These are phyloP conservation scores for Sclerotinia borealis DNA, from an alignment of 2,329 filamentous ascomycete species.

Conservation along the genomic window DNA sequence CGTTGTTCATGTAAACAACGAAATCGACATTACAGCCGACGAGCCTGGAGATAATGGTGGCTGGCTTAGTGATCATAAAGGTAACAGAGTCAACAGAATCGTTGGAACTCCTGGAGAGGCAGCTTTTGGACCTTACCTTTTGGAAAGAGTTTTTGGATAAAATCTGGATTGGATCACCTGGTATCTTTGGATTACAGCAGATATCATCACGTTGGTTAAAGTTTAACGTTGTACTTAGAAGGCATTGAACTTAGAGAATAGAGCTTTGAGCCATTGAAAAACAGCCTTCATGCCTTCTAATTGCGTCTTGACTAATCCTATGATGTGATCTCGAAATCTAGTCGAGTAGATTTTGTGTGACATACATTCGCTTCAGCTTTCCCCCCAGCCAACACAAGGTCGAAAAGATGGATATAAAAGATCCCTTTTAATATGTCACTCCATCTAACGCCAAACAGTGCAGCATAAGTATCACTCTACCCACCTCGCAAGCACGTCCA, in stretches of 20 bases:
- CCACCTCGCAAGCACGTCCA: background rate
- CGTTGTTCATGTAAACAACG: conserved; percentile 35
- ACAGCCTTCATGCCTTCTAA: background rate
- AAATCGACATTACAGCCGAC: conserved; percentile 44
- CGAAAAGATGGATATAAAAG: background rate
- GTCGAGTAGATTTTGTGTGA: background rate
- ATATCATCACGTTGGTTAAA: background rate
- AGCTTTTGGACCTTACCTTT: conserved; percentile 57
- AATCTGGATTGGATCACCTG: background rate
- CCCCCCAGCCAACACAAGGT: background rate
- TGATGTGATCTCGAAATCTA: background rate
- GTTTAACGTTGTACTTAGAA: background rate
- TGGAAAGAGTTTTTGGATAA: conserved; percentile 48
- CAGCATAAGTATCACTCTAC: background rate
- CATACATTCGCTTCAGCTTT: background rate
- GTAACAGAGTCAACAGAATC: conserved; percentile 76
- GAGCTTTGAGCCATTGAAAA: background rate
- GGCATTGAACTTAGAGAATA: background rate
- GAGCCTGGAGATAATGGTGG: conserved; percentile 64
- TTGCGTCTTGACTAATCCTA: background rate
- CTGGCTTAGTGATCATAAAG: conserved; percentile 69
- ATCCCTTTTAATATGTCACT: background rate
- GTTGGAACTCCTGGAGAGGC: conserved; percentile 62
- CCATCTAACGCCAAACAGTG: conserved; percentile 11
- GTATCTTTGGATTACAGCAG: conserved; percentile 1